These are phyloP conservation scores for Mrakia blollopis DNA, from an alignment of 768 basidiomycete species.

Conservation along the genomic window DNA sequence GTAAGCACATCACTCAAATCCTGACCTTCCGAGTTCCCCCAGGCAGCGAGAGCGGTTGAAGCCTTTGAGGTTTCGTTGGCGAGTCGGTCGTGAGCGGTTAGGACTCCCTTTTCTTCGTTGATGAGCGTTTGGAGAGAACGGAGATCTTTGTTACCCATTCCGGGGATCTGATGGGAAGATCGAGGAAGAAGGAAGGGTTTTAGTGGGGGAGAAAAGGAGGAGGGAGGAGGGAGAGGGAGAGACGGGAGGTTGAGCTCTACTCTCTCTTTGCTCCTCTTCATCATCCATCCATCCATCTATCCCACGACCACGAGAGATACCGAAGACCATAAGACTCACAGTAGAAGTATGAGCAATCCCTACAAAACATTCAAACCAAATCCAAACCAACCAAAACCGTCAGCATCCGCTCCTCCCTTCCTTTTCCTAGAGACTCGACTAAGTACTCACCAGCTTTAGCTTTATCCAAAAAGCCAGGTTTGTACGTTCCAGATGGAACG, in stretches of 20 bases:
- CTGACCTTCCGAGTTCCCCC: constrained; percentile 53
- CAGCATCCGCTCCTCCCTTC: too few species aligned
- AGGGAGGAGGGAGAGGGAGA: background rate
- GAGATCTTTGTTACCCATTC: constrained; percentile 68
- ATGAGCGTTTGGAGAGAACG: constrained; percentile 82
- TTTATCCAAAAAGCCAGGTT: constrained; percentile 9
- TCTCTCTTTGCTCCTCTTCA: background rate
- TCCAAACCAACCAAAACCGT: background rate
- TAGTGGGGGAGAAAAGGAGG: background rate
- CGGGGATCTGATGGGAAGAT: constrained; percentile 50
- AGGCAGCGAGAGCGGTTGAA: constrained; percentile 14
- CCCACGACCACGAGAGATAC: background rate
- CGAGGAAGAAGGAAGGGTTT: background rate
- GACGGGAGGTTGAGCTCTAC: background rate
- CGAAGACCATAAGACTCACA: constrained; percentile 3
- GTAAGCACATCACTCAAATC: constrained; percentile 59
- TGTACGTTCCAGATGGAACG: background rate
- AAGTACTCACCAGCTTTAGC: constrained; percentile 1
- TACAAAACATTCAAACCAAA: background rate
- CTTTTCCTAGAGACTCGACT: background rate
- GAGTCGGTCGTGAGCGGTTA: constrained; percentile 43
- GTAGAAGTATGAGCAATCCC: constrained; percentile 18
- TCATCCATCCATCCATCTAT: too few species aligned
- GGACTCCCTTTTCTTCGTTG: constrained; percentile 74
- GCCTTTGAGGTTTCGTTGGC: background rate